Evolutionary conservation across 768 basidiomycete genomes (phyloP), one percentile per base, ranked within the genome.

Genomic region (Tricholoma sp.): DNA sequence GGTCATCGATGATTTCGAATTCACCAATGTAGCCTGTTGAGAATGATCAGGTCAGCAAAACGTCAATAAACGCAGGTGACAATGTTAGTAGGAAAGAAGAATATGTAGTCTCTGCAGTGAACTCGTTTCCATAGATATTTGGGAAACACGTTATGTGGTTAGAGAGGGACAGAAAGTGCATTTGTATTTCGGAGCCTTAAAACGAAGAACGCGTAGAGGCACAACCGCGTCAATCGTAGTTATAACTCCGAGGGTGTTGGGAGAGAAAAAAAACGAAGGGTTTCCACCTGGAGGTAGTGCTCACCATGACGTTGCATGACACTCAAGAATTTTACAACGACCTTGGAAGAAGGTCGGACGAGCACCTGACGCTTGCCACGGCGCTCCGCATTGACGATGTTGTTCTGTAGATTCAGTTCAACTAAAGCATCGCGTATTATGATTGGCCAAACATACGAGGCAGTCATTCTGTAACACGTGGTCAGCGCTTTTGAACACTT

Each of bases 281-380:
- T 9, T 13, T 28, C 15, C 6, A 10, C 0, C 12, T 28, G 57
- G 34, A 52, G 13, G 49, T 41, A 11, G 71, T 37, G 61, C 90
- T 79, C 65, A 91, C 96, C 97, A 78, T 98, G 96, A 63, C 95
- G 90, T 76, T 99, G 97, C 93, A 98, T 98, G 69, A 98, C 97
- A 63, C 86, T 89, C 64, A 99, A 79, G 78, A 98, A 97, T 75
- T 97, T 97, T 64, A 99, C 88, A 61, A 98, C 85, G 72, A 99
- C 97, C 79, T 99, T 99, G 63, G 94, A 96, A 4, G 91, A 93
- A 55, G 97, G 97, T 51, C 96, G 87, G 74, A 99, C 85, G 66
- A 99, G 88, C 60, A 99, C 97, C 79, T 99, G 97, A 68, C 97
- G 93, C 82, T 99, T 99, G 69, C 97, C 97, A 70, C 94, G 91